Evolutionary conservation across 2,329 filamentous ascomycete species (phyloP).

Genomic region (Ceratocystis cacaofunesta): DNA sequence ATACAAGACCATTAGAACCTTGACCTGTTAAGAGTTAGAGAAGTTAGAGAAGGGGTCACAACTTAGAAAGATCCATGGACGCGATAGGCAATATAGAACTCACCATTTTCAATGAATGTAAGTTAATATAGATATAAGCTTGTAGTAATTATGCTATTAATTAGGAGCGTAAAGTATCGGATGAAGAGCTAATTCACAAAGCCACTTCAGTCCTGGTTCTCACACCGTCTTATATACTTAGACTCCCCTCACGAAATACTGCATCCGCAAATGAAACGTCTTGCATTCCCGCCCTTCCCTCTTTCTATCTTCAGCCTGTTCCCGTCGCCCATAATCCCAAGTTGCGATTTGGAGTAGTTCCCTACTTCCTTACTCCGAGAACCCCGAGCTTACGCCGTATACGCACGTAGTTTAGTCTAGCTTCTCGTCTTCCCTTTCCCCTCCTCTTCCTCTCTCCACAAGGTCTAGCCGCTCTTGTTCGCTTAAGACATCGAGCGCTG

Average conservation of each 20-base stretch:
- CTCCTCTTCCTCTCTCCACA: not conserved
- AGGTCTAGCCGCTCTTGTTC: not conserved
- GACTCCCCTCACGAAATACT: not conserved
- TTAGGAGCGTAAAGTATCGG: not conserved
- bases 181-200: not conserved
- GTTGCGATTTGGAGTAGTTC: not conserved
- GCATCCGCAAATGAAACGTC: not conserved
- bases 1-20: conserved; percentile 88
- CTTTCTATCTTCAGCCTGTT: not conserved
- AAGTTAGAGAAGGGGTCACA: not conserved
- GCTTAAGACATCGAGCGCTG: not conserved
- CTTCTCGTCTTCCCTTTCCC: not conserved
- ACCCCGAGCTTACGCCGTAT: not conserved
- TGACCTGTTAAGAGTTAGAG: conserved; percentile 46
- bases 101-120: conserved; percentile 7
- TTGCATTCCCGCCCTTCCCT: not conserved
- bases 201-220: not conserved
- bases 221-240: not conserved
- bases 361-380: not conserved
- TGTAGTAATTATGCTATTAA: not conserved
- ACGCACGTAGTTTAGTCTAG: not conserved
- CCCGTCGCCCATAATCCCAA: not conserved
- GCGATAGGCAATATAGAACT: not conserved
- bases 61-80: not conserved
- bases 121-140: not conserved